phyloP scores from a whole-genome alignment of 495 filamentous ascomycete genomes.

The Xeromyces bisporus region DNA sequence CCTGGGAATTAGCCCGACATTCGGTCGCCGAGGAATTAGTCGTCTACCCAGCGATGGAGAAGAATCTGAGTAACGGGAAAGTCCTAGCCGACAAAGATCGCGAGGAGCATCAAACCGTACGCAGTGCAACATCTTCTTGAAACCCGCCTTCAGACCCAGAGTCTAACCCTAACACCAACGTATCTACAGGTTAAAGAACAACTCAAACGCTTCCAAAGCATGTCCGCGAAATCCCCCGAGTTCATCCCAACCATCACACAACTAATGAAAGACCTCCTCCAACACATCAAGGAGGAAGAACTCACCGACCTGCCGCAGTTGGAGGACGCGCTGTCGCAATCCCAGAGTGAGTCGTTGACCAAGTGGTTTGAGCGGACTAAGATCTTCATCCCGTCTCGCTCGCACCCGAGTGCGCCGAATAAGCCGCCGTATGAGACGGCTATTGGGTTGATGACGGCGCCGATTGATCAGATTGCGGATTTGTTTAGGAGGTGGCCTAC shows the following conservation, averaged over 20 bases:
- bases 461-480: slow-evolving; percentile 18
- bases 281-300: slow-evolving; percentile 50
- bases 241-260: slow-evolving; percentile 35
- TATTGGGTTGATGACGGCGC: slow-evolving; percentile 15
- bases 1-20: slow-evolving; percentile 55
- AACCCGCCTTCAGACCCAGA: no score
- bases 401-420: slow-evolving; percentile 30
- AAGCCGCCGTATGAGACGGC: slow-evolving; percentile 20
- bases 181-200: slow-evolving; percentile 47
- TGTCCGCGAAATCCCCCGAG: slow-evolving; percentile 25
- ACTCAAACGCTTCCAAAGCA: slow-evolving; percentile 43
- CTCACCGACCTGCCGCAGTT: slow-evolving; percentile 35
- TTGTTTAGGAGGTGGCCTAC: slow-evolving; percentile 18
- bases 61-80: slow-evolving; percentile 31
- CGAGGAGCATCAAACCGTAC: slow-evolving; percentile 36
- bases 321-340: slow-evolving; percentile 25
- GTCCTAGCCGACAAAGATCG: slow-evolving; percentile 42
- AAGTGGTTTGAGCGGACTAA: slow-evolving; percentile 43
- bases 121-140: neutral
- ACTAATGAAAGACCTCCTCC: slow-evolving; percentile 32
- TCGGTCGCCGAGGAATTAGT: slow-evolving; percentile 51
- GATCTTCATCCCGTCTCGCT: slow-evolving; percentile 40
- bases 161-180: no score
- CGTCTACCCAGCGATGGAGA: slow-evolving; percentile 51
- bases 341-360: slow-evolving; percentile 25